Evolutionary conservation across 495 filamentous ascomycete species (phyloP).

Genomic region (Hypoxylon rickii): DNA sequence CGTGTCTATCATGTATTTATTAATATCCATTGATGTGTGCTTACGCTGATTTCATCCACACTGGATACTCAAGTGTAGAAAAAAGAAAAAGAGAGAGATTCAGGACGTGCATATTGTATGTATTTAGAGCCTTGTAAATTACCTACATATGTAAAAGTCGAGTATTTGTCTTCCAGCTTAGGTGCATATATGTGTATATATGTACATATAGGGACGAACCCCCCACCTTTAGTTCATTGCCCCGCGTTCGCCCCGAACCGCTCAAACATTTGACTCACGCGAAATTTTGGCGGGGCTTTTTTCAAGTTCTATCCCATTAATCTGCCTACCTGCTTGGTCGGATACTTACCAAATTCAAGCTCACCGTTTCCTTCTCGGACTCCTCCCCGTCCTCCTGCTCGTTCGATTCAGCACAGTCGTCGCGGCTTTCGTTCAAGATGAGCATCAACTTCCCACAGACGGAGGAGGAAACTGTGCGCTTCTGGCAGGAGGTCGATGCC

Average conservation of each 20-base stretch:
- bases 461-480: constrained; percentile 29
- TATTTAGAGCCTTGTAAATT: too few relatives aligned
- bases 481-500: constrained; percentile 42
- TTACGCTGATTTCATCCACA: too few relatives aligned
- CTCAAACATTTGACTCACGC: constrained; percentile 20
- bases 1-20: too few relatives aligned
- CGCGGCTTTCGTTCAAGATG: constrained; percentile 23
- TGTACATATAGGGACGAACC: not conserved
- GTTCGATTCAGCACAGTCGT: too few relatives aligned
- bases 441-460: constrained; percentile 27
- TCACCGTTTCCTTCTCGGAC: not conserved
- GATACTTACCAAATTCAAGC: too few relatives aligned
- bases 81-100: too few relatives aligned
- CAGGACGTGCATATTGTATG: too few relatives aligned
- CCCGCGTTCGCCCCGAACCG: constrained; percentile 11
- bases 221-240: not conserved
- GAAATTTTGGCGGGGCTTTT: constrained; percentile 25
- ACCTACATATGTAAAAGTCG: not conserved
- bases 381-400: not conserved
- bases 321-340: not conserved
- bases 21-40: too few relatives aligned
- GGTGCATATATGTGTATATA: not conserved
- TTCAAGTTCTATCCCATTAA: not conserved
- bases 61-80: too few relatives aligned
- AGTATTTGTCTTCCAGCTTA: not conserved